phyloP scores from a whole-genome alignment of 2,329 filamentous ascomycete genomes.

The Sporothrix sp. region DNA sequence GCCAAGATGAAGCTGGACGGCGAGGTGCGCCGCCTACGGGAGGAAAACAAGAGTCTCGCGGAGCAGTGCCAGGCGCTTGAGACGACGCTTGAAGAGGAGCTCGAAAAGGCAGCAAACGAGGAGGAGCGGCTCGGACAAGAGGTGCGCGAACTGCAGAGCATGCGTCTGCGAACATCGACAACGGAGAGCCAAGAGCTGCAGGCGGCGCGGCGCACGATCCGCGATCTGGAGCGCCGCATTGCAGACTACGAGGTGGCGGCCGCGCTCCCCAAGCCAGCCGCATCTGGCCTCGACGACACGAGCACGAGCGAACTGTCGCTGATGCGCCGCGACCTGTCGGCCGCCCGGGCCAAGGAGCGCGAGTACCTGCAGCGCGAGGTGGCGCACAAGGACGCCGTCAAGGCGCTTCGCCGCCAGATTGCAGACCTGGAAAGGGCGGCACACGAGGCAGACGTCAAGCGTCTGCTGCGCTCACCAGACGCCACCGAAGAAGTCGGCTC shows the following conservation, averaged over 20 bases:
- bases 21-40: constrained; percentile 54
- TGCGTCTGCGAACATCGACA: constrained; percentile 32
- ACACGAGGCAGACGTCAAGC: constrained; percentile 51
- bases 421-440: constrained; percentile 57
- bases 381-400: constrained; percentile 51
- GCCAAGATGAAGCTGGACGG: constrained; percentile 58
- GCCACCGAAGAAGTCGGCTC: constrained; percentile 37
- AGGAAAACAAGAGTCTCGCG: constrained; percentile 49
- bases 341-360: constrained; percentile 56
- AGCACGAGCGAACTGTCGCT: constrained; percentile 46
- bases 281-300: constrained; percentile 19
- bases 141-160: constrained; percentile 41
- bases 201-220: constrained; percentile 52
- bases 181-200: constrained; percentile 44
- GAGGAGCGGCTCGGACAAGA: constrained; percentile 52
- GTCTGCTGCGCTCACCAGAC: constrained; percentile 35
- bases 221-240: constrained; percentile 54
- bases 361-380: constrained; percentile 56
- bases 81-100: constrained; percentile 53
- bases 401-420: constrained; percentile 54
- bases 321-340: constrained; percentile 52
- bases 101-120: constrained; percentile 55
- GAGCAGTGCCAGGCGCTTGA: constrained; percentile 52
- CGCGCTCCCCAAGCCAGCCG: constrained; percentile 19
- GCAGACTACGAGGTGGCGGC: constrained; percentile 41